These are phyloP conservation scores for Marasmius sp. DNA, from an alignment of 1,284 basidiomycete genomes.

Conservation along the genomic window DNA sequence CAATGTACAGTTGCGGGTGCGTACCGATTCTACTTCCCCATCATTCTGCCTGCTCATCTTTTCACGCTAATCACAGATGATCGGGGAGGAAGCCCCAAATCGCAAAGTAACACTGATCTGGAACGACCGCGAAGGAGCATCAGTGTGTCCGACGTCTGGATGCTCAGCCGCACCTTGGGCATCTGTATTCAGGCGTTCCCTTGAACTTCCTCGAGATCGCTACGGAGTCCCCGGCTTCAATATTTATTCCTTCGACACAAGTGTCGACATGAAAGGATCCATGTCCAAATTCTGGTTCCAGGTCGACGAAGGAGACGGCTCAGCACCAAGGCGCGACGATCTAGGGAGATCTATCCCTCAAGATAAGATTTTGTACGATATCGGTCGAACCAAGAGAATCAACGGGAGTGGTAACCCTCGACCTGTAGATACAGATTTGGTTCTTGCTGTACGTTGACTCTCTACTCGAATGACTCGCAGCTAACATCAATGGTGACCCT, in stretches of 20 bases:
- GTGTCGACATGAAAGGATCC: background rate
- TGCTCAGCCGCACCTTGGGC: no score
- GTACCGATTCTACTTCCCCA: background rate
- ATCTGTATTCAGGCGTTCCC: no score
- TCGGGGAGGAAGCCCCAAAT: background rate
- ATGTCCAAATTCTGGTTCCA: slow-evolving; percentile 1
- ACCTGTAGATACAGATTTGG: no score
- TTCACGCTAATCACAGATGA: background rate
- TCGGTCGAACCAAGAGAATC: no score
- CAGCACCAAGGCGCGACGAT: no score
- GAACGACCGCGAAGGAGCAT: background rate
- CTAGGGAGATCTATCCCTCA: no score
- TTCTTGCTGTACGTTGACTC: no score
- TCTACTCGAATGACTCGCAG: no score
- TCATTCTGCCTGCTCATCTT: background rate
- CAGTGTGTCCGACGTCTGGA: background rate
- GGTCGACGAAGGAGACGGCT: background rate
- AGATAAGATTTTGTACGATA: no score
- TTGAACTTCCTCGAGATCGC: background rate
- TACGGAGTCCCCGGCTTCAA: background rate
- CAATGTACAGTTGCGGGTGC: slow-evolving; percentile 1
- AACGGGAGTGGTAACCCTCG: no score
- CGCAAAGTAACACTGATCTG: background rate
- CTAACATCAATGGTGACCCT: no score
- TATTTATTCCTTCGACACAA: background rate